Percentiles rank a stretch among this genome's conserved stretches.
Evolutionary conservation across 2,329 filamentous ascomycete species (phyloP).

Genomic region (Ceratocystis destructans): DNA sequence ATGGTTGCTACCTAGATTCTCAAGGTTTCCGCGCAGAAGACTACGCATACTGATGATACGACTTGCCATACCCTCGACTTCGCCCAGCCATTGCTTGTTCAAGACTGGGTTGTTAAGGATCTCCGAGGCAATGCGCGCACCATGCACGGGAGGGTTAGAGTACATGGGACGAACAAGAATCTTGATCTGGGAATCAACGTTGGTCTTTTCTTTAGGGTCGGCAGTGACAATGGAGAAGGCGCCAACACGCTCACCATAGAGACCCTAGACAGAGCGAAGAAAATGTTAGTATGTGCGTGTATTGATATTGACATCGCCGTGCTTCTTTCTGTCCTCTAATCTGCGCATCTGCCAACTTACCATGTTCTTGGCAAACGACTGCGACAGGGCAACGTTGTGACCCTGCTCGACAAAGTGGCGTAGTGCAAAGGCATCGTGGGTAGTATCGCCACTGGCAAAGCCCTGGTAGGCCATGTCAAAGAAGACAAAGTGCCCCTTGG

Average conservation of each 20-base stretch:
- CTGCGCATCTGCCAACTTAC: conserved; percentile 31
- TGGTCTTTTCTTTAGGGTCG: conserved; percentile 81
- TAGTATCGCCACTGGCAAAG: conserved; percentile 82
- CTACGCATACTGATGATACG: conserved; percentile 98
- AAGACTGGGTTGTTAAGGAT: conserved; percentile 77
- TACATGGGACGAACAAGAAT: conserved; percentile 93
- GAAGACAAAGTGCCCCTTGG: conserved; percentile 80
- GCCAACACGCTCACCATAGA: conserved; percentile 95
- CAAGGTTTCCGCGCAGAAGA: conserved; percentile 84
- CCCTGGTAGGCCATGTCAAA: conserved; percentile 99
- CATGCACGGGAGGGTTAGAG: conserved; percentile 96
- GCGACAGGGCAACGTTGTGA: conserved; percentile 73
- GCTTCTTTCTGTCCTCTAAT: neutral
- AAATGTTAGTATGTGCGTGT: neutral
- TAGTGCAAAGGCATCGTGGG: conserved; percentile 86
- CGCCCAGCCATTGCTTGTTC: conserved; percentile 86
- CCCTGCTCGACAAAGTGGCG: conserved; percentile 88
- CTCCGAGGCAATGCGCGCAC: conserved; percentile 81
- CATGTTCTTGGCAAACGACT: conserved; percentile 99
- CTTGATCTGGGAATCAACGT: conserved; percentile 94
- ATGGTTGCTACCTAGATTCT: conserved; percentile 87
- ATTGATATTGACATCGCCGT: neutral
- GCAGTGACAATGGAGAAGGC: conserved; percentile 87
- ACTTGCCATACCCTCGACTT: conserved; percentile 98
- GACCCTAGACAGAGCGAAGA: conserved; percentile 44